These are phyloP conservation scores for Fusarium pseudoanthophilum DNA, from an alignment of 2,329 filamentous ascomycete species.

Conservation along the genomic window DNA sequence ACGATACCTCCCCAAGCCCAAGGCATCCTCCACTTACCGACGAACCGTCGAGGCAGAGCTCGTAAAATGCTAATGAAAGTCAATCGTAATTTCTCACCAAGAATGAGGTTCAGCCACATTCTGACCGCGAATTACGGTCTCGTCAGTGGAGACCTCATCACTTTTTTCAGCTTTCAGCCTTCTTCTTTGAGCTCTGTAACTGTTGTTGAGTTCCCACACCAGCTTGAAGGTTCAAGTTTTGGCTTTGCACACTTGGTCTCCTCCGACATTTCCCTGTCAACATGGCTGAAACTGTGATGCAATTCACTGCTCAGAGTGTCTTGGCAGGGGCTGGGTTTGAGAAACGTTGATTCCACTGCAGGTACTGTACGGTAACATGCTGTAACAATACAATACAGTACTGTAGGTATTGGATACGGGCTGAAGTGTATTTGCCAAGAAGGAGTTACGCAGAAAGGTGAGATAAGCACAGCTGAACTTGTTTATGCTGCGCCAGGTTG, in stretches of 20 bases:
- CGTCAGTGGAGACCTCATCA: constrained; percentile 10
- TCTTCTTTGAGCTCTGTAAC: background rate
- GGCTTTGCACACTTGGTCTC: background rate
- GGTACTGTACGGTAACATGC: background rate
- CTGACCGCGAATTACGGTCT: constrained; percentile 12
- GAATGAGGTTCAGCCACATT: constrained; percentile 27
- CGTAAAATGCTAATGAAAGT: background rate
- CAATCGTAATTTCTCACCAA: constrained; percentile 10
- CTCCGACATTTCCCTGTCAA: constrained; percentile 4
- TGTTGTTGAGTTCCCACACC: constrained; percentile 2
- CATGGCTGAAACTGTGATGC: constrained; percentile 37
- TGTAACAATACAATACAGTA: background rate
- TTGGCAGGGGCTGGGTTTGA: constrained; percentile 40
- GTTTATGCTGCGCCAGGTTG: constrained; percentile 16
- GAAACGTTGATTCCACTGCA: constrained; percentile 18
- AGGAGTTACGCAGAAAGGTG: constrained; percentile 9
- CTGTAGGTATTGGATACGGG: background rate
- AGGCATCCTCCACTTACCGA: constrained; percentile 4
- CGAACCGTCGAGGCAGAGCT: background rate
- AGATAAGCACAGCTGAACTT: constrained; percentile 15
- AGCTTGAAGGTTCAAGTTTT: background rate
- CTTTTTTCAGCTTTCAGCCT: constrained; percentile 5
- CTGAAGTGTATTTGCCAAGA: constrained; percentile 12
- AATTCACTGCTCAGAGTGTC: constrained; percentile 25
- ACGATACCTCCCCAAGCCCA: constrained; percentile 5